Evolutionary conservation across 495 filamentous ascomycete genomes (phyloP).

Genomic region (Beverwykella pulmonaria): DNA sequence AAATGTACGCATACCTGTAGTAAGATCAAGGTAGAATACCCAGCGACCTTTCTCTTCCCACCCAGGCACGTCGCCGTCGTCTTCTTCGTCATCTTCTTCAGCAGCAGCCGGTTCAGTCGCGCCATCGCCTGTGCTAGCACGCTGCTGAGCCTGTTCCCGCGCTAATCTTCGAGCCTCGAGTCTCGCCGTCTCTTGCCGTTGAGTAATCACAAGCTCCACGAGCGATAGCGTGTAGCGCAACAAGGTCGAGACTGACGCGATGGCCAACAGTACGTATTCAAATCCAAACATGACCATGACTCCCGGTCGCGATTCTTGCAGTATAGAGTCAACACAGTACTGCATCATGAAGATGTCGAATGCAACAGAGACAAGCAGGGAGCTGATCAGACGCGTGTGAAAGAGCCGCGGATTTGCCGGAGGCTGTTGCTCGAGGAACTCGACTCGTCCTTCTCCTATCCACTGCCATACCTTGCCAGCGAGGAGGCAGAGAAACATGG

Average conservation of each 20-base stretch:
- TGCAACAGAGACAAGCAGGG: slow-evolving; percentile 71
- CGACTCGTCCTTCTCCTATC: slow-evolving; percentile 94
- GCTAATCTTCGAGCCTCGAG: slow-evolving; percentile 60
- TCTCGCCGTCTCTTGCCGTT: slow-evolving; percentile 66
- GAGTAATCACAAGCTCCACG: slow-evolving; percentile 72
- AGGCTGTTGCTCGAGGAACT: slow-evolving; percentile 92
- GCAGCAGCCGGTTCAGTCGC: slow-evolving; percentile 53
- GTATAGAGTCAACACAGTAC: slow-evolving; percentile 79
- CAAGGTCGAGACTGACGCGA: slow-evolving; percentile 77
- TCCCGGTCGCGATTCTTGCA: slow-evolving; percentile 81
- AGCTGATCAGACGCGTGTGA: slow-evolving; percentile 77
- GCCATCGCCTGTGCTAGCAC: slow-evolving; percentile 43
- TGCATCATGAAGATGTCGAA: slow-evolving; percentile 77
- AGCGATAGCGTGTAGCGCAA: slow-evolving; percentile 79
- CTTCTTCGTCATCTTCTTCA: slow-evolving; percentile 83
- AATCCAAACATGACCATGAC: slow-evolving; percentile 99
- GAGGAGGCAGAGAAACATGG: slow-evolving; percentile 93
- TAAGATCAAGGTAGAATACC: slow-evolving; percentile 84
- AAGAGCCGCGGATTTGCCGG: slow-evolving; percentile 88
- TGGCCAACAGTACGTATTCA: slow-evolving; percentile 85
- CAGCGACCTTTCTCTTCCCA: slow-evolving; percentile 97
- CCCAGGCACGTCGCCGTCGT: slow-evolving; percentile 89
- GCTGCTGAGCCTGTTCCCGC: slow-evolving; percentile 62
- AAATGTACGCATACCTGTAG: slow-evolving; percentile 64
- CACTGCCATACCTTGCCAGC: slow-evolving; percentile 96